These are phyloP conservation scores for Plasmodium cynomolgi DNA, from an alignment of 169 alveolate genomes.

Conservation along the genomic window DNA sequence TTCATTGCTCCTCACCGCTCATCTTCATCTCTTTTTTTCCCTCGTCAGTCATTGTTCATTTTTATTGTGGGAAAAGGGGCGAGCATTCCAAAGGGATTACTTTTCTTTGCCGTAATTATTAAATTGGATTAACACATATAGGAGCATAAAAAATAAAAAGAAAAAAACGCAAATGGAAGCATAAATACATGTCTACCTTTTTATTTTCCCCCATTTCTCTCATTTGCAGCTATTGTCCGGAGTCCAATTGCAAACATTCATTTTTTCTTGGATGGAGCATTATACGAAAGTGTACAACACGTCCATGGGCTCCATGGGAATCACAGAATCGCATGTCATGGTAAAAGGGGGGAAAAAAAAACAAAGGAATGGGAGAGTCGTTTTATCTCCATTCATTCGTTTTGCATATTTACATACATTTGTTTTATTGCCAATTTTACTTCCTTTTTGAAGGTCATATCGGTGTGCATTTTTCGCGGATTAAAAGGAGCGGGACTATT, in stretches of 20 bases:
- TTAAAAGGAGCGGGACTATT: conserved; percentile 40
- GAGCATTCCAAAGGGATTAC: conserved; percentile 14
- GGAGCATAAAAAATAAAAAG: conserved; percentile 1
- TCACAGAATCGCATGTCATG: conserved; percentile 25
- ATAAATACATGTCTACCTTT: neutral
- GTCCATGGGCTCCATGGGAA: conserved; percentile 30
- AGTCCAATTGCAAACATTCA: conserved; percentile 18
- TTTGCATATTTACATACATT: neutral
- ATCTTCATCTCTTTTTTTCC: conserved; percentile 1
- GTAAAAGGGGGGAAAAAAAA: conserved; percentile 15
- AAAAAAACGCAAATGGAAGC: neutral
- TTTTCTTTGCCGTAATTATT: conserved; percentile 3
- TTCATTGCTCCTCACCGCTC: neutral
- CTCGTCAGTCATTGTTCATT: conserved; percentile 36
- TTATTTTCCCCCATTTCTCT: neutral
- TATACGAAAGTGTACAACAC: conserved; percentile 49
- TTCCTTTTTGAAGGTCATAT: conserved; percentile 35
- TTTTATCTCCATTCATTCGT: neutral
- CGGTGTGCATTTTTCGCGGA: conserved; percentile 48
- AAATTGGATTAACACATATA: neutral
- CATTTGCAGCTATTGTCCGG: conserved; percentile 12
- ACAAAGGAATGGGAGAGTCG: neutral
- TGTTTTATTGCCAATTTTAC: neutral
- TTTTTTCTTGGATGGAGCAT: conserved; percentile 64
- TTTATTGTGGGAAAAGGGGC: conserved; percentile 18